Conservation (phyloP, 257 asterid genomes). For the Echium plantagineum region DNA sequence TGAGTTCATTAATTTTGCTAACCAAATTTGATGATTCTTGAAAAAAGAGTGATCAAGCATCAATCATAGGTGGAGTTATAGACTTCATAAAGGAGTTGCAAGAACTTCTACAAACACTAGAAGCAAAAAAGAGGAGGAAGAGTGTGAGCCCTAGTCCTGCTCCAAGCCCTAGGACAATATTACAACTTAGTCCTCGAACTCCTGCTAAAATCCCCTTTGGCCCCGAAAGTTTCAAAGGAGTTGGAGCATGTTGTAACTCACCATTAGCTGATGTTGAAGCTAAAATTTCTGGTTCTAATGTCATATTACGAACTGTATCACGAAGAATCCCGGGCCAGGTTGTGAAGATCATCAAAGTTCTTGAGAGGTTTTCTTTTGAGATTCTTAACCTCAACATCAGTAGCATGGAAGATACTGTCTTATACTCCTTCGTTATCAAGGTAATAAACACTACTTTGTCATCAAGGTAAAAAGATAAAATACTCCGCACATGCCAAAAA, state of each 20-base stretch:
- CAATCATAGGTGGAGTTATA: slow-evolving; percentile 79
- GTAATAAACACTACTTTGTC: slow-evolving; percentile 58
- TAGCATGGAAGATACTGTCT: slow-evolving; percentile 95
- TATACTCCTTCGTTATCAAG: slow-evolving; percentile 83
- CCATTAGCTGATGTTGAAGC: slow-evolving; percentile 81
- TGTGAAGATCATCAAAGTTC: slow-evolving; percentile 48
- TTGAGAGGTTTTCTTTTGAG: slow-evolving; percentile 62
- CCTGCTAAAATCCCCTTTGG: slow-evolving; percentile 19
- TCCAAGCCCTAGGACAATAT: slow-evolving; percentile 40
- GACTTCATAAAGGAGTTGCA: slow-evolving; percentile 96
- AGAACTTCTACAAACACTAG: slow-evolving; percentile 61
- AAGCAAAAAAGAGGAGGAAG: slow-evolving; percentile 62
- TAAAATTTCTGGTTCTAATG: slow-evolving; percentile 67
- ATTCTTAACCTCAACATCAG: slow-evolving; percentile 82
- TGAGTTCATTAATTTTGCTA: neutral
- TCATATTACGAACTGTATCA: slow-evolving; percentile 55
- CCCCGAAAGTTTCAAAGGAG: slow-evolving; percentile 39
- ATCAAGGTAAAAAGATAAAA: slow-evolving; percentile 60
- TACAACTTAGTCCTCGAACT: slow-evolving; percentile 36
- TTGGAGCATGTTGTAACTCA: slow-evolving; percentile 84
- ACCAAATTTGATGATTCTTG: neutral
- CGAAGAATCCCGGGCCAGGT: slow-evolving; percentile 60
- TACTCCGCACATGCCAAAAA: neutral
- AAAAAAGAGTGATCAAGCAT: slow-evolving; percentile 92
- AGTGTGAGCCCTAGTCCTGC: slow-evolving; percentile 55